phyloP scores from a whole-genome alignment of 352 stramenopile species.

The Blastocystis sp. region DNA sequence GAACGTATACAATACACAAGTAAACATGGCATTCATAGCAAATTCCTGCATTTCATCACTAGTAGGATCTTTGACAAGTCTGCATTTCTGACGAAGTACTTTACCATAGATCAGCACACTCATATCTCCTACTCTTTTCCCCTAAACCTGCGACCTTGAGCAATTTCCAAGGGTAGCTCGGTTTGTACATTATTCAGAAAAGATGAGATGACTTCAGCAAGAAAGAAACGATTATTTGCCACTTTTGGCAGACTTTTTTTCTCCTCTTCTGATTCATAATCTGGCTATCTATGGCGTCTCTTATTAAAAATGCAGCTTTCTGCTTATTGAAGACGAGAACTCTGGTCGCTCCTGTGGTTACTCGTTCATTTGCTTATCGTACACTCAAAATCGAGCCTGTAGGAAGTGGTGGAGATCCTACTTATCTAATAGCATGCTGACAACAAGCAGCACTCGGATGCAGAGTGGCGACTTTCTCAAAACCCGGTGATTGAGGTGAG shows the following conservation, averaged over 20 bases:
- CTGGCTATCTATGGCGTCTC: constrained; percentile 17
- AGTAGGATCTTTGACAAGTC: constrained; percentile 12
- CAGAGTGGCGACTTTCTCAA: constrained; percentile 56
- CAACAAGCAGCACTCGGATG: constrained; percentile 53
- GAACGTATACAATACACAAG: neutral
- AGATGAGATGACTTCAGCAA: neutral
- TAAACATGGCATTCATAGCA: constrained; percentile 53
- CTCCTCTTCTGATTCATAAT: neutral
- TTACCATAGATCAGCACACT: neutral
- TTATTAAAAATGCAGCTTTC: neutral
- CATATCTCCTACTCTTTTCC: neutral
- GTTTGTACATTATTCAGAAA: neutral
- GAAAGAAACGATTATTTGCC: constrained; percentile 1
- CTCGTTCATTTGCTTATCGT: constrained; percentile 37
- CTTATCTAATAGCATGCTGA: constrained; percentile 27
- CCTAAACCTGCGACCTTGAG: constrained; percentile 37
- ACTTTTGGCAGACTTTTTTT: neutral
- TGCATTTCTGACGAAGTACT: constrained; percentile 35
- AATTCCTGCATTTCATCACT: constrained; percentile 35
- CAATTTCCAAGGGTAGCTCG: neutral
- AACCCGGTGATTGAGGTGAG: constrained; percentile 58
- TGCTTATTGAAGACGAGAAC: constrained; percentile 21
- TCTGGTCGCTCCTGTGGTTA: constrained; percentile 5
- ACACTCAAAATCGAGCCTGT: constrained; percentile 45
- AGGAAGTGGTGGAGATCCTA: neutral